These are phyloP conservation scores for Boletus eberwhitei DNA, from an alignment of 768 basidiomycete species.

Conservation along the genomic window DNA sequence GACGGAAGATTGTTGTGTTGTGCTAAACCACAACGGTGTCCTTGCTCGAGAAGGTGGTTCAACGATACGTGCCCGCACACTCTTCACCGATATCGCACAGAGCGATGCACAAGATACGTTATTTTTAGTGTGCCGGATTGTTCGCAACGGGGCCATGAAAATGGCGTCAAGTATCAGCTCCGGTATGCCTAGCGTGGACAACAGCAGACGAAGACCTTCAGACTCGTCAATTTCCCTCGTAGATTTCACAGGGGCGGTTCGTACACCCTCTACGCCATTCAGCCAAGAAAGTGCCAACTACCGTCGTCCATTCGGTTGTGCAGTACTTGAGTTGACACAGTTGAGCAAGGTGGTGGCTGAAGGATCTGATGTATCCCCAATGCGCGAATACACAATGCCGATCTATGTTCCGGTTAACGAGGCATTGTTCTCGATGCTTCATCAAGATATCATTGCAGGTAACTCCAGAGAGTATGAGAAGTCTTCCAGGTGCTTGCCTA, in stretches of 20 bases:
- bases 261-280: constrained; percentile 21
- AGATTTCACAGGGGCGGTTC: constrained; percentile 28
- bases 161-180: constrained; percentile 56
- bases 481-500: constrained; percentile 59
- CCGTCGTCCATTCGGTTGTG: constrained; percentile 93
- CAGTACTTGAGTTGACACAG: constrained; percentile 82
- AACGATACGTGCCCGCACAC: constrained; percentile 61
- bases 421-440: constrained; percentile 84
- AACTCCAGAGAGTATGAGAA: constrained; percentile 81
- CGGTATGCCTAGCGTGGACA: constrained; percentile 36
- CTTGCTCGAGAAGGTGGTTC: constrained; percentile 74
- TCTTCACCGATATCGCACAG: constrained; percentile 86
- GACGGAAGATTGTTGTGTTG: constrained; percentile 88
- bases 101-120: constrained; percentile 84
- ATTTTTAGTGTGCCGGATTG: constrained; percentile 86
- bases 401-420: constrained; percentile 85
- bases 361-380: constrained; percentile 56
- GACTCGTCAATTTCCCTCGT: constrained; percentile 45
- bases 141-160: constrained; percentile 84
- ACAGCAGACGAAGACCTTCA: constrained; percentile 50
- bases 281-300: constrained; percentile 45
- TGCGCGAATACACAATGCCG: constrained; percentile 80
- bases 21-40: constrained; percentile 90
- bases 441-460: constrained; percentile 88
- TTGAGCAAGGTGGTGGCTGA: constrained; percentile 66